Percentiles rank a stretch among this genome's conserved stretches.
Conservation (phyloP, 208 protist genomes). For the Herpetomonas samuelpessoai region DNA sequence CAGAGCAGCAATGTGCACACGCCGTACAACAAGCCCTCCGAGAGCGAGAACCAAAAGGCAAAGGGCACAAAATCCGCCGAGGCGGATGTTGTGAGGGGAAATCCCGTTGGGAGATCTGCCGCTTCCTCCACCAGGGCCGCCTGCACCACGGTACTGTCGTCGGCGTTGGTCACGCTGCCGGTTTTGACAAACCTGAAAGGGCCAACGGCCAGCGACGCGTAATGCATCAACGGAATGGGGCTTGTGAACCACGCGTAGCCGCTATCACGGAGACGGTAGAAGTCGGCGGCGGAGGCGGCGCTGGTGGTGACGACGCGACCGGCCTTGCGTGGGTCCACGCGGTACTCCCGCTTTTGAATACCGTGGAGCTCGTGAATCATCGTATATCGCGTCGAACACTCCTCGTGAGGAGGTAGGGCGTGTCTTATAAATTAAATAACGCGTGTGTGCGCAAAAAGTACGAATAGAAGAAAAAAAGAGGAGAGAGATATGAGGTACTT, state of each 20-base stretch:
- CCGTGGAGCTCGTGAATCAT: conserved; percentile 43
- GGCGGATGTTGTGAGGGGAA: neutral
- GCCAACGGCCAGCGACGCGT: neutral
- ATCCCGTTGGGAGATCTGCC: neutral
- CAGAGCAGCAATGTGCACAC: neutral
- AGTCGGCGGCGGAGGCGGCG: conserved; percentile 8
- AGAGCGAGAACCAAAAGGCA: neutral
- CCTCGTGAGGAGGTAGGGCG: neutral
- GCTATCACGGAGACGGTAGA: neutral
- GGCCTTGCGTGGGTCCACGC: conserved; percentile 23
- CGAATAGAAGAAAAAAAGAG: neutral
- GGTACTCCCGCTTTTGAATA: conserved; percentile 18
- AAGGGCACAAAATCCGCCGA: conserved; percentile 1
- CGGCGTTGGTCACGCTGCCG: neutral
- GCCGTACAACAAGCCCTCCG: neutral
- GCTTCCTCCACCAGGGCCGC: neutral
- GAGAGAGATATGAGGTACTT: neutral
- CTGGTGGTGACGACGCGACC: conserved; percentile 13
- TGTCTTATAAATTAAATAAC: neutral
- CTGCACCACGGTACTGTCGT: neutral
- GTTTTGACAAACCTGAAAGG: neutral
- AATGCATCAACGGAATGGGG: neutral
- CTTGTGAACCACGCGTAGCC: neutral
- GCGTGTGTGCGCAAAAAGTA: neutral
- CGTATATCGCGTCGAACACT: neutral